Conservation (phyloP, 2,329 filamentous ascomycete genomes). For the Colletotrichum gloeosporioides region DNA sequence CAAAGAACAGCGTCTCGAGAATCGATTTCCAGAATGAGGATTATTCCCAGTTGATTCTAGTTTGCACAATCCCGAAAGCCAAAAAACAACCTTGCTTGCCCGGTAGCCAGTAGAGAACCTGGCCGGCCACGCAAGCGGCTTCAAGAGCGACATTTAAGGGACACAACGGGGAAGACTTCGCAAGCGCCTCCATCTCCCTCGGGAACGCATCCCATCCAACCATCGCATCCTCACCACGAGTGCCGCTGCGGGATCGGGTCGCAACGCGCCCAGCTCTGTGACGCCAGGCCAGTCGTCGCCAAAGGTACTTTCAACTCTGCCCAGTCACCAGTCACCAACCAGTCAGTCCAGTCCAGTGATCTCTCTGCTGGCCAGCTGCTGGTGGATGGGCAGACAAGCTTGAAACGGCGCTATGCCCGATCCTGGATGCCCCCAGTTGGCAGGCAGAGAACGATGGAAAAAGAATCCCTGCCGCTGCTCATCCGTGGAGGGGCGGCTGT, state of each 20-base stretch:
- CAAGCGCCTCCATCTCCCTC: constrained; percentile 4
- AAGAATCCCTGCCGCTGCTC: constrained; percentile 15
- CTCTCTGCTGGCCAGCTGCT: not conserved
- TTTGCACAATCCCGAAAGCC: not conserved
- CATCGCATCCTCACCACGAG: not conserved
- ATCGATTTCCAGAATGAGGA: not conserved
- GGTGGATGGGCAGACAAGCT: constrained; percentile 6
- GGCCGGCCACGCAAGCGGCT: not conserved
- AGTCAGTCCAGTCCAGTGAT: not conserved
- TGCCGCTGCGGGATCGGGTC: constrained; percentile 13
- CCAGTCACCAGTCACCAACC: not conserved
- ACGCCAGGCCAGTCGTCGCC: not conserved
- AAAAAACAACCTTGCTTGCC: not conserved
- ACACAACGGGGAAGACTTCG: not conserved
- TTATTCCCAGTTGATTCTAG: not conserved
- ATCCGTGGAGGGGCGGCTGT: constrained; percentile 11
- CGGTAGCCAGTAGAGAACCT: not conserved
- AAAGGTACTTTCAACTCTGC: not conserved
- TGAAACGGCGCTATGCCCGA: constrained; percentile 21
- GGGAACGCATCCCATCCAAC: constrained; percentile 11
- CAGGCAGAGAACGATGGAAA: not conserved
- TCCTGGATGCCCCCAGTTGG: not conserved
- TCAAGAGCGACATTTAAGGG: not conserved
- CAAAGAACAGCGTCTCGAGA: not conserved
- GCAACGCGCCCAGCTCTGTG: constrained; percentile 6